phyloP scores from a whole-genome alignment of 352 stramenopile genomes.

The Pythium phragmiticola region DNA sequence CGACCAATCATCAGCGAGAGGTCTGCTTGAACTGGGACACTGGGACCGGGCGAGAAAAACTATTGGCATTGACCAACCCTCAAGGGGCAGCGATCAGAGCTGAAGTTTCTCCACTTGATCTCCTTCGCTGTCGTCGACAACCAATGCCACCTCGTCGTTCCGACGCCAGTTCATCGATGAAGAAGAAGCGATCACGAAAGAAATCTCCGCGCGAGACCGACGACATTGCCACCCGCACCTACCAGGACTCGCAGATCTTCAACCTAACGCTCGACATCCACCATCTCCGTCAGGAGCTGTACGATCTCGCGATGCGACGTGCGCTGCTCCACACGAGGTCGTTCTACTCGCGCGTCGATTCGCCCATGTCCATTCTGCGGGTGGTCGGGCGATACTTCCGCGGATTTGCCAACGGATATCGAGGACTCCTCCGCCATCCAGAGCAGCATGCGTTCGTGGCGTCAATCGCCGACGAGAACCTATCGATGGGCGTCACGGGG shows the following conservation, averaged over 20 bases:
- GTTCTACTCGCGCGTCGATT: background rate
- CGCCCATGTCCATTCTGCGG: background rate
- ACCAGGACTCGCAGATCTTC: constrained; percentile 5
- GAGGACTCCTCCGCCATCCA: background rate
- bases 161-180: no score
- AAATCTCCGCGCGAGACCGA: background rate
- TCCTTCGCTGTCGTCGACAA: no score
- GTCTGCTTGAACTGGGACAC: no score
- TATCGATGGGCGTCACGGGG: constrained; percentile 4
- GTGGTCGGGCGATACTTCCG: constrained; percentile 5
- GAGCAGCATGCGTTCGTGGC: constrained; percentile 9
- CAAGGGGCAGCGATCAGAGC: no score
- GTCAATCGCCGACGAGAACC: constrained; percentile 7
- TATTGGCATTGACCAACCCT: no score
- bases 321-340: constrained; percentile 8
- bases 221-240: background rate
- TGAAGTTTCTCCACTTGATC: no score
- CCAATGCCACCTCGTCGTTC: no score
- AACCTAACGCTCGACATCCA: constrained; percentile 7
- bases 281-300: constrained; percentile 6
- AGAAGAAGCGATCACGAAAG: background rate
- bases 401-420: constrained; percentile 7
- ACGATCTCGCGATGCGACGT: background rate
- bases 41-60: no score
- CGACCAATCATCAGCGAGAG: no score